Conservation (phyloP, 495 filamentous ascomycete genomes). For the Aspergillus hancockii region DNA sequence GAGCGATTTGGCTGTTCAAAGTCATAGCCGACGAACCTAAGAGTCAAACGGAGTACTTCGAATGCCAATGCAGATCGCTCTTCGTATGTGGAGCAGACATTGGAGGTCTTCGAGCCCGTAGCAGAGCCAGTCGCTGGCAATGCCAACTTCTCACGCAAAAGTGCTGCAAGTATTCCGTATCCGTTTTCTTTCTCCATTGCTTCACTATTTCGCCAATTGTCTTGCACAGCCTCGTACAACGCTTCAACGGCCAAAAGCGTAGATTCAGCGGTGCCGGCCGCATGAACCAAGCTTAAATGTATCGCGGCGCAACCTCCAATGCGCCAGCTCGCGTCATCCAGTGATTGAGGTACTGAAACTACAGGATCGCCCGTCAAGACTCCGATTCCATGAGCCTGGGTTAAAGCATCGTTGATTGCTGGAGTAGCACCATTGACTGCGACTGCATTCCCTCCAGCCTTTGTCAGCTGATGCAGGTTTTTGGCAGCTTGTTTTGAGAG, state of each 20-base stretch:
- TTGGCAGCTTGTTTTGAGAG: conserved; percentile 73
- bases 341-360: conserved; percentile 70
- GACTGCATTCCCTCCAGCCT: conserved; percentile 72
- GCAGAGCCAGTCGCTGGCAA: conserved; percentile 30
- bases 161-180: conserved; percentile 79
- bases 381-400: conserved; percentile 73
- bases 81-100: conserved; percentile 32
- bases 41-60: conserved; percentile 71
- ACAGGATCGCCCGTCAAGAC: conserved; percentile 85
- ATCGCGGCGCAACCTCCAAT: conserved; percentile 85
- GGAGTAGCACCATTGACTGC: conserved; percentile 87
- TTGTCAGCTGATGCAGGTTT: conserved; percentile 69
- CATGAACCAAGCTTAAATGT: conserved; percentile 78
- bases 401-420: conserved; percentile 84
- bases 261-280: conserved; percentile 64
- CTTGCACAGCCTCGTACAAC: conserved; percentile 77
- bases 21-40: conserved; percentile 86
- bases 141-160: conserved; percentile 75
- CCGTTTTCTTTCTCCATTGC: conserved; percentile 96
- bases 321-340: conserved; percentile 93
- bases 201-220: conserved; percentile 96
- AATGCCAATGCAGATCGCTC: conserved; percentile 66
- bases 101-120: conserved; percentile 35
- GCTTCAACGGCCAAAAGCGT: conserved; percentile 79
- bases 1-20: conserved; percentile 74